Percentiles rank a stretch among this genome's conserved stretches.
Conservation (phyloP, 2,329 filamentous ascomycete genomes). For the Colletotrichum sansevieriae region DNA sequence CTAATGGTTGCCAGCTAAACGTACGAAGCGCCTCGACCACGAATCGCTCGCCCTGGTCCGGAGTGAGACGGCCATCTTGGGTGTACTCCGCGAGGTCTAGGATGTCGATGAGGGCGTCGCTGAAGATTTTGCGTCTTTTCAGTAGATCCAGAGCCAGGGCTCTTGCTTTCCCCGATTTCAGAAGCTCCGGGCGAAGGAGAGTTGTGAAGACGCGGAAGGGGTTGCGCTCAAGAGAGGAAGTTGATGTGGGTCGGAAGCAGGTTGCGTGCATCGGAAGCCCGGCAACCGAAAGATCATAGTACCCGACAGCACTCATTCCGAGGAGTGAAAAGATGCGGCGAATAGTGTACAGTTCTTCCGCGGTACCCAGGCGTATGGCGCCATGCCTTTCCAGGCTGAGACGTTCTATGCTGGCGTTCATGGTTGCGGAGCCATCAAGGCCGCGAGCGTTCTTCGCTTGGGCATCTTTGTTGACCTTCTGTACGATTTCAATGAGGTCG, state of each 20-base stretch:
- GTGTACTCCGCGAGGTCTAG: constrained; percentile 51
- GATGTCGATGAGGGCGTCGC: constrained; percentile 51
- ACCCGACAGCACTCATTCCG: constrained; percentile 63
- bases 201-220: constrained; percentile 59
- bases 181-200: constrained; percentile 55
- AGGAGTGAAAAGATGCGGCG: constrained; percentile 60
- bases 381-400: constrained; percentile 54
- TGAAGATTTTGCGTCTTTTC: constrained; percentile 57
- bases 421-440: neutral
- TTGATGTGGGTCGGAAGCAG: constrained; percentile 59
- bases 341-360: constrained; percentile 57
- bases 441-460: neutral
- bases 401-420: constrained; percentile 16
- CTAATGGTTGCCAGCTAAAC: constrained; percentile 61
- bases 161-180: constrained; percentile 50
- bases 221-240: constrained; percentile 52
- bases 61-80: constrained; percentile 46
- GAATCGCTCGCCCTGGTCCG: constrained; percentile 51
- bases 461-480: constrained; percentile 44
- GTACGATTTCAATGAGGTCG: constrained; percentile 49
- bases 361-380: constrained; percentile 62
- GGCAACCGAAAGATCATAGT: constrained; percentile 63
- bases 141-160: constrained; percentile 52
- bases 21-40: constrained; percentile 58
- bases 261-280: constrained; percentile 66